These are phyloP conservation scores for Chernovozyma aurita DNA, from an alignment of 1,139 yeast species.

Conservation along the genomic window DNA sequence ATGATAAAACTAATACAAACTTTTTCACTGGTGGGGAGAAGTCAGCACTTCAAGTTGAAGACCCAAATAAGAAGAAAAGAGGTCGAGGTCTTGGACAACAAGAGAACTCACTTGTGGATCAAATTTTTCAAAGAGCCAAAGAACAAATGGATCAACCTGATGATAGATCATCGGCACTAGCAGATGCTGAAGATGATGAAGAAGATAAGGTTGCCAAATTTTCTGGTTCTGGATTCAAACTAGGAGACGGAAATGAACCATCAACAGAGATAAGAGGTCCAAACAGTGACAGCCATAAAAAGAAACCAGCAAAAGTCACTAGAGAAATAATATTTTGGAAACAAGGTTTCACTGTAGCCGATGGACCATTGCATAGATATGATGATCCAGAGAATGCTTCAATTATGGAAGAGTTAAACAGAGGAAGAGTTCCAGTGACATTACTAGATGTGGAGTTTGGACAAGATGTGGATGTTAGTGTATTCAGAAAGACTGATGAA, in stretches of 20 bases:
- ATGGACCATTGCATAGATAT: conserved; percentile 78
- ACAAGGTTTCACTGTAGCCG: conserved; percentile 93
- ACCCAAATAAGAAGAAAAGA: conserved; percentile 58
- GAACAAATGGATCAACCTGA: conserved; percentile 40
- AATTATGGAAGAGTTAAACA: conserved; percentile 73
- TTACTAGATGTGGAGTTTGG: conserved; percentile 80
- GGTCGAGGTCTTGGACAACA: conserved; percentile 29
- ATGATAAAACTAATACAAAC: conserved; percentile 64
- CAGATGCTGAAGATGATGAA: conserved; percentile 11
- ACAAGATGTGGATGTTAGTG: conserved; percentile 93
- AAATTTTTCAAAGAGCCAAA: conserved; percentile 43
- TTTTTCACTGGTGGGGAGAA: conserved; percentile 96
- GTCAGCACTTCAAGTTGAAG: conserved; percentile 89
- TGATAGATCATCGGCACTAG: conserved; percentile 38
- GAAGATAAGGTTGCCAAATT: conserved; percentile 27
- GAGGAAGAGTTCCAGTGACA: conserved; percentile 90
- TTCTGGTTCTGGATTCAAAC: conserved; percentile 72
- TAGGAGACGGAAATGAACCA: conserved; percentile 61
- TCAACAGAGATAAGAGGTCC: conserved; percentile 34
- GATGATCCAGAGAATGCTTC: conserved; percentile 85
- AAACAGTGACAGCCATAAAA: conserved; percentile 20
- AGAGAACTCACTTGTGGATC: conserved; percentile 44
- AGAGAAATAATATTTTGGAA: conserved; percentile 91
- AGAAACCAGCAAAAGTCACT: conserved; percentile 48
- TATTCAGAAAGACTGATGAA: conserved; percentile 76